Evolutionary conservation across 768 basidiomycete species (phyloP).

Genomic region (Macrolepiota albuminosa): DNA sequence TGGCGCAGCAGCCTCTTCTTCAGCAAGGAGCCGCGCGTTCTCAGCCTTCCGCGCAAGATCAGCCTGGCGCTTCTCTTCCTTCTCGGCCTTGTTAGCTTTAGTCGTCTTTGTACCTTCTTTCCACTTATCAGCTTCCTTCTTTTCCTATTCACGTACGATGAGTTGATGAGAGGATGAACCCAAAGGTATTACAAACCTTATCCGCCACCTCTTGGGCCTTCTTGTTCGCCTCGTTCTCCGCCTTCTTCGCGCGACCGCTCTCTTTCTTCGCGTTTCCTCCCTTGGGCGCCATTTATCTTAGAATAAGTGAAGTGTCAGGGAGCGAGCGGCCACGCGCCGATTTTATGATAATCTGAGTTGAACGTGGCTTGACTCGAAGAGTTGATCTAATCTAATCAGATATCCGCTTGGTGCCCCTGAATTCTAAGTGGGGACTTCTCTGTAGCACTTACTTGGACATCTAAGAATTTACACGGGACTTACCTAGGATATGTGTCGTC

Average conservation of each 20-base stretch:
- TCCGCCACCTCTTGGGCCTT: conserved; percentile 54
- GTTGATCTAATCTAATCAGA: conserved; percentile 15
- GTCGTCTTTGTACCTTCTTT: conserved; percentile 51
- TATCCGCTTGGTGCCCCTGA: neutral
- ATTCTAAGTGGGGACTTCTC: too few relatives aligned
- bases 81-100: conserved; percentile 64
- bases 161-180: neutral
- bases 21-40: conserved; percentile 79
- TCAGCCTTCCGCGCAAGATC: conserved; percentile 86
- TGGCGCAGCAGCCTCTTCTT: conserved; percentile 68
- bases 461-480: neutral
- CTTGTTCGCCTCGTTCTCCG: conserved; percentile 86
- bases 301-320: neutral
- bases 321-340: conserved; percentile 1
- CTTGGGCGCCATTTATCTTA: conserved; percentile 77
- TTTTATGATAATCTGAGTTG: neutral
- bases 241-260: conserved; percentile 84
- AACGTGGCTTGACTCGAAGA: conserved; percentile 4
- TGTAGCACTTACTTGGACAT: neutral
- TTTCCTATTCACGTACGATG: conserved; percentile 43
- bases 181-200: conserved; percentile 35
- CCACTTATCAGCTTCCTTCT: conserved; percentile 68
- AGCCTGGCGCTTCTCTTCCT: conserved; percentile 76
- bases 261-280: conserved; percentile 92
- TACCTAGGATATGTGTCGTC: neutral